Percentiles rank a stretch among this genome's conserved stretches.
These are phyloP conservation scores for Cladosporium austrohemisphaericum DNA, from an alignment of 2,329 filamentous ascomycete species.

Conservation along the genomic window DNA sequence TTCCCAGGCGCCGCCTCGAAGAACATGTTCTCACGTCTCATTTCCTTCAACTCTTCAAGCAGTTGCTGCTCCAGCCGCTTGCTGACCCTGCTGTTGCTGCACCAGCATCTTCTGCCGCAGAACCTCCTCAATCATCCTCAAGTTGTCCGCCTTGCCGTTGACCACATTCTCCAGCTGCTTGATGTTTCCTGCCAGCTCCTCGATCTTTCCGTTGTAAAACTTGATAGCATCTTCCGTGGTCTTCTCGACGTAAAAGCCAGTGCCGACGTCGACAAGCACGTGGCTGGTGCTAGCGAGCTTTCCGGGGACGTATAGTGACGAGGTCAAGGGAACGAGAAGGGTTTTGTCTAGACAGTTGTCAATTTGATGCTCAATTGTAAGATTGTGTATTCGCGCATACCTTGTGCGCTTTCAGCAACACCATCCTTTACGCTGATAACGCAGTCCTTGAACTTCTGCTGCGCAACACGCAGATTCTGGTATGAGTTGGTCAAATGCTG, in stretches of 20 bases:
- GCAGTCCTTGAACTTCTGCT: conserved; percentile 89
- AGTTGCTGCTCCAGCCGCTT: neutral
- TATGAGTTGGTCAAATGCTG: conserved; percentile 91
- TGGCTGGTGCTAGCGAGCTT: conserved; percentile 68
- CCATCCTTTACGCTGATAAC: conserved; percentile 64
- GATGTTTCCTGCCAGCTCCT: conserved; percentile 61
- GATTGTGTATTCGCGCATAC: conserved; percentile 3
- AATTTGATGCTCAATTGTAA: conserved; percentile 29
- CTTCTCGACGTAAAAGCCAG: conserved; percentile 93
- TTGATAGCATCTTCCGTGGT: conserved; percentile 57
- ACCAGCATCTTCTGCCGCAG: conserved; percentile 38
- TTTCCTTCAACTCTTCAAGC: neutral
- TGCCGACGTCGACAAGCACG: conserved; percentile 88
- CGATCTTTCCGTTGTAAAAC: conserved; percentile 67
- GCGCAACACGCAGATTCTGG: conserved; percentile 81
- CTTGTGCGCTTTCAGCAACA: conserved; percentile 37
- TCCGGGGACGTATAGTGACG: conserved; percentile 89
- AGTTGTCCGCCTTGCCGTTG: conserved; percentile 74
- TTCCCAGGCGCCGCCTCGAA: no score
- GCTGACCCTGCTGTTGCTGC: conserved; percentile 20
- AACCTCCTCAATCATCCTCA: conserved; percentile 87
- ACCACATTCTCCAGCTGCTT: conserved; percentile 66
- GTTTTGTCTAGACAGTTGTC: conserved; percentile 45
- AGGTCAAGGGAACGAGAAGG: conserved; percentile 90
- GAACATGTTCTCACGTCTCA: no score